Conservation (phyloP, 306 rosid genomes). For the Cyclanthera cordifolia region DNA sequence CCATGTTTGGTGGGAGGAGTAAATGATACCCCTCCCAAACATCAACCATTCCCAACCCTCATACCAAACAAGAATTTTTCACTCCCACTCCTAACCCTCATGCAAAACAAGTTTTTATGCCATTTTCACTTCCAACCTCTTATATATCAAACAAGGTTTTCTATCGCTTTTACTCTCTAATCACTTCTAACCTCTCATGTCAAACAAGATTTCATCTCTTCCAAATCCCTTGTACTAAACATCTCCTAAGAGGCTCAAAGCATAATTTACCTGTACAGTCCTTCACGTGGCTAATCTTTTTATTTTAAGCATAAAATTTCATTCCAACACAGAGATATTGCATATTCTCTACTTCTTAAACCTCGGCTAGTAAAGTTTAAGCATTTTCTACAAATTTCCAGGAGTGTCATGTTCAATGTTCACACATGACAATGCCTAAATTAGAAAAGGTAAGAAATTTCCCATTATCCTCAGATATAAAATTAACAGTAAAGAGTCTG, state of each 20-base stretch:
- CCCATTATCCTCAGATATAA: background rate
- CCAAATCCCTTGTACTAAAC: no score
- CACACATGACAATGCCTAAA: slow-evolving; percentile 10
- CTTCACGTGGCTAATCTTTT: background rate
- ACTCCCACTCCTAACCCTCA: no score
- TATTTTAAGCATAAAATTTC: background rate
- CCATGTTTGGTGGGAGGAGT: no score
- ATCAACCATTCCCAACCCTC: no score
- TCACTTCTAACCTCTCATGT: no score
- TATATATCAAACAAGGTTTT: no score
- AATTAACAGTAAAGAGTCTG: background rate
- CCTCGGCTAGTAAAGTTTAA: background rate
- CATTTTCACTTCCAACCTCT: no score
- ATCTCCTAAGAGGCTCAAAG: background rate
- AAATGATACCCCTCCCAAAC: no score
- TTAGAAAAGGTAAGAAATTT: slow-evolving; percentile 4
- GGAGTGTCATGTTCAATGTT: slow-evolving; percentile 6
- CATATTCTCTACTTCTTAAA: slow-evolving; percentile 1
- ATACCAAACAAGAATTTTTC: no score
- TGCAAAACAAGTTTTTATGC: no score
- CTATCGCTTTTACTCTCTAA: no score
- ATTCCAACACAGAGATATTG: background rate
- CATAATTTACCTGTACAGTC: background rate
- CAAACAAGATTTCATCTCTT: no score
- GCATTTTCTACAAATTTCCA: background rate